Base-by-base conservation (phyloP, 169 alveolate species). In the Eimeria praecox region DNA sequence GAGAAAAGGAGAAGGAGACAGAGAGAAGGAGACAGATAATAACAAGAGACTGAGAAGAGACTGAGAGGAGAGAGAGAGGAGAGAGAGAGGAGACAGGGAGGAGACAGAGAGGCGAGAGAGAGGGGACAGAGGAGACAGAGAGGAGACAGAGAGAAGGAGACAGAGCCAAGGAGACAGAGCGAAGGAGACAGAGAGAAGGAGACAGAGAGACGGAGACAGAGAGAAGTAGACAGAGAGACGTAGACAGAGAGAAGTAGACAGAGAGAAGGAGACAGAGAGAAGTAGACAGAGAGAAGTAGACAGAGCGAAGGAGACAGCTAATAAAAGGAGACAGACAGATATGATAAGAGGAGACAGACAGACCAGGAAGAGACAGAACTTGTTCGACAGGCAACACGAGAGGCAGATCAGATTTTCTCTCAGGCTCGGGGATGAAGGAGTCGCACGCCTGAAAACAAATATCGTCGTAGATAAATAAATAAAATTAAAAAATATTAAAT, bases 381-480 rank as follows among this genome's bases (percentile, higher is more conserved):
- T 18, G 75, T 5, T 12, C 40, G 3, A 66, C 12, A 27, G 27
- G 78, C 12, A 33, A 66, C 12, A 33, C 42, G 5, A 66, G n/a
- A 3, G 40, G 40, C 49, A 91, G 90, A 49, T 89, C 95, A 5
- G 73, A 64, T 49, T 95, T 95, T 46, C 96, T 66, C 86, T 71
- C 96, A 18, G 96, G 96, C 91, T 95, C 96, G 0, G 96, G 95
- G 10, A 99, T 96, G 64, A 97, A 96, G 22, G 92, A 95, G 92
- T 99, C 99, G 97, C 99, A 98, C 14, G 98, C 82, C 91, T 38
- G 59, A 38, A 14, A 44, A 38, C 0, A 75, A 24, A 75, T 44
- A 35, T 2, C 9, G 12, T 44, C 12, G 59, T 8, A 75, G 22
- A 75, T 54, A 35, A 35, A 75, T 22, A 0, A 42, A 38, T 49